phyloP scores from a whole-genome alignment of 1,284 basidiomycete species.

The Microbotryum saponariae region DNA sequence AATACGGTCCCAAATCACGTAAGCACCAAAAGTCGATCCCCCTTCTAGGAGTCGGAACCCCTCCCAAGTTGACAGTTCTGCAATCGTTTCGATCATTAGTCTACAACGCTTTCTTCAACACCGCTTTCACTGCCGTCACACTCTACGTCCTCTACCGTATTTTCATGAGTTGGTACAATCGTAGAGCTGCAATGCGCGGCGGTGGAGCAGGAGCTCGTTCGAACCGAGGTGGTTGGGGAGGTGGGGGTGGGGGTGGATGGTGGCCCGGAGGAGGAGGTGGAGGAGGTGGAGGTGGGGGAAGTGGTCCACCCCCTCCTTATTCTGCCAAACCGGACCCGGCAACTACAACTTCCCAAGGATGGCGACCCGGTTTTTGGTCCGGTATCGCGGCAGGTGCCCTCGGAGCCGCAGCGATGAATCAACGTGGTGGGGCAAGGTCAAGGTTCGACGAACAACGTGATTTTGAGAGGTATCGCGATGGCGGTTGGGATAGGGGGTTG shows the following conservation, averaged over 20 bases:
- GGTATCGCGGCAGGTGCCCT: conserved; percentile 59
- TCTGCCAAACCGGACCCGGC: conserved; percentile 45
- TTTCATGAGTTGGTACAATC: conserved; percentile 24
- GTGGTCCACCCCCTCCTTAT: conserved; percentile 69
- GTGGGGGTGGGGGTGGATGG: conserved; percentile 40
- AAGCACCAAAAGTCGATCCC: conserved; percentile 6
- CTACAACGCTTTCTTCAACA: conserved; percentile 49
- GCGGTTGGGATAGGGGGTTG: conserved; percentile 26
- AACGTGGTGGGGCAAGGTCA: conserved; percentile 26
- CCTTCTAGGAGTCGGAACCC: neutral
- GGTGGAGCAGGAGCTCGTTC: conserved; percentile 36
- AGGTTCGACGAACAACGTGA: conserved; percentile 52
- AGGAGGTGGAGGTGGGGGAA: conserved; percentile 37
- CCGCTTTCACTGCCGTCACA: conserved; percentile 51
- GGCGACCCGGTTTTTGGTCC: conserved; percentile 72
- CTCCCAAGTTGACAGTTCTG: too few relatives aligned
- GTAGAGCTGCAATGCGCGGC: conserved; percentile 1
- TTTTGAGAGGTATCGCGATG: conserved; percentile 37
- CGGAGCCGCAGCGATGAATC: conserved; percentile 32
- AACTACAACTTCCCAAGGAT: conserved; percentile 34
- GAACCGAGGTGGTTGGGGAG: conserved; percentile 46
- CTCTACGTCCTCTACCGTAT: conserved; percentile 48
- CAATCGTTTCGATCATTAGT: conserved; percentile 23
- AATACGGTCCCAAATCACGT: conserved; percentile 33
- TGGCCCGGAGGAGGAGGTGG: conserved; percentile 33